Evolutionary conservation across 106 monocot species (phyloP), one percentile per base, ranked within the genome.

Genomic region (Triglochin maritima): DNA sequence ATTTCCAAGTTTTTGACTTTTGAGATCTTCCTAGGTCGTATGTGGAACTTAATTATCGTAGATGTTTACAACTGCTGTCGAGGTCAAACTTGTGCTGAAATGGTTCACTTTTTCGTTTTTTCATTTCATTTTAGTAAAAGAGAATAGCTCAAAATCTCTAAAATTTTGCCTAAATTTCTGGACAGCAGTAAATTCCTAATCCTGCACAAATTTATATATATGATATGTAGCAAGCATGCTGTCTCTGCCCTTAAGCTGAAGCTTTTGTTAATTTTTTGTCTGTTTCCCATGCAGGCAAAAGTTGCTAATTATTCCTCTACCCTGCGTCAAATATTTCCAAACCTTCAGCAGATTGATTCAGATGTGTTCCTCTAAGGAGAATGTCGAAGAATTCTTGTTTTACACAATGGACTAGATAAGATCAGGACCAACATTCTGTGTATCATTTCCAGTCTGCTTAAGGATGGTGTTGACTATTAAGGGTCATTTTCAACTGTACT

Each of bases 301-400:
- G 48, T 53, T 10, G 16, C 70, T 45, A 53, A 60, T 50, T 70
- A 70, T 70, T 59, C 49, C 48, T 7, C 70, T 5, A 70, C 60
- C 4, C 45, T 70, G 59, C 70, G 70, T 16, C 3, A 70, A 60
- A 60, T 41, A 16, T 70, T 70, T 70, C 70, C 60, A 59, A 59
- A 60, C 49, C 47, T 70, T 60, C 70, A 70, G 70, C 70, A 70
- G 49, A 70, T 70, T 50, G 70, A 70, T 50, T 70, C 70, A 4
- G 59, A 70, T 3, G 49, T 70, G 44, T 49, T 70, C 47, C 29
- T 29, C 29, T 29, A 29, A 29, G 29, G 29, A 29, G 29, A 29
- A 29, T 29, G 29, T 29, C 1, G 29, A 29, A 29, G 29, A 29
- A 29, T 29, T 29, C 29, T 29, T 29, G 29, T 29, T 29, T 29